A percentile compares a stretch with the other conserved stretches of the same genome.
Evolutionary conservation across 495 filamentous ascomycete genomes (phyloP).

Genomic region (Penicillium ucsense): DNA sequence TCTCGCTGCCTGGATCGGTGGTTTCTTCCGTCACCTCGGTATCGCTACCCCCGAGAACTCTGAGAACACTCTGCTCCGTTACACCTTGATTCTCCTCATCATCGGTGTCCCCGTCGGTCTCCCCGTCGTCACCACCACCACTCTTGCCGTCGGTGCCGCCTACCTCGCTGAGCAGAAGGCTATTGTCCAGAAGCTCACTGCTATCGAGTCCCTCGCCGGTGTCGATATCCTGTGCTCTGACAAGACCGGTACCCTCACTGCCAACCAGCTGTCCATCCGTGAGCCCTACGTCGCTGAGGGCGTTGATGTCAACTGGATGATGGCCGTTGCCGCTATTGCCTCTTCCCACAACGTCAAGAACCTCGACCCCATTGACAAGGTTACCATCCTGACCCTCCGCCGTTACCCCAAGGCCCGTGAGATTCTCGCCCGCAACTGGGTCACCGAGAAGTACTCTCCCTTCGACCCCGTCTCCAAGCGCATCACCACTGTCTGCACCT

Average conservation of each 20-base stretch:
- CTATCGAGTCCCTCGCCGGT: constrained; percentile 68
- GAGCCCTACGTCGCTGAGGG: constrained; percentile 67
- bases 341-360: constrained; percentile 72
- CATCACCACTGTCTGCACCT: constrained; percentile 57
- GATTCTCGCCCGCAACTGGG: constrained; percentile 60
- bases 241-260: constrained; percentile 72
- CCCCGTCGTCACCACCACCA: constrained; percentile 65
- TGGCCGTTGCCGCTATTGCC: constrained; percentile 64
- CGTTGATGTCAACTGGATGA: constrained; percentile 73
- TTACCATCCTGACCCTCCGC: constrained; percentile 63
- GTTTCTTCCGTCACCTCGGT: constrained; percentile 62
- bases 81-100: constrained; percentile 58
- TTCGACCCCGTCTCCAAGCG: constrained; percentile 75
- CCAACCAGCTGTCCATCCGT: constrained; percentile 66
- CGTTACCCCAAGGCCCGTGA: constrained; percentile 65
- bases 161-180: constrained; percentile 67
- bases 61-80: constrained; percentile 51
- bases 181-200: constrained; percentile 68
- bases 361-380: constrained; percentile 69
- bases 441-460: constrained; percentile 65
- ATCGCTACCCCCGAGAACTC: constrained; percentile 51
- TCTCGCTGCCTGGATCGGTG: constrained; percentile 62
- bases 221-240: constrained; percentile 69
- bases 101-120: constrained; percentile 71
- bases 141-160: constrained; percentile 64